Evolutionary conservation across 345 rosid genomes (phyloP).

Genomic region (Ceriops zippeliana): DNA sequence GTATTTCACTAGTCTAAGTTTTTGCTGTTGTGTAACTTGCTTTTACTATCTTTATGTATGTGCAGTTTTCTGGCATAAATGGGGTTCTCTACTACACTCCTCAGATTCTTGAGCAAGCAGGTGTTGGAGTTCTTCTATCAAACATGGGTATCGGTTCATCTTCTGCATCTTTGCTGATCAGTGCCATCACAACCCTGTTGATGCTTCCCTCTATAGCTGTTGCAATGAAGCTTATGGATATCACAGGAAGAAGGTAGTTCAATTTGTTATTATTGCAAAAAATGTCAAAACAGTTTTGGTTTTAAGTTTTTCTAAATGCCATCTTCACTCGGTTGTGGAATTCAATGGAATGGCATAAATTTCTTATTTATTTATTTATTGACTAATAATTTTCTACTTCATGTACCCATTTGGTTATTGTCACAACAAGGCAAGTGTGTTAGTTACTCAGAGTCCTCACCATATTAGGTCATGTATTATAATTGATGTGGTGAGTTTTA

Average conservation of each 20-base stretch:
- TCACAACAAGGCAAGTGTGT: too few species aligned
- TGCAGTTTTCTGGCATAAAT: conserved; percentile 93
- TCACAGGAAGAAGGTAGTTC: conserved; percentile 84
- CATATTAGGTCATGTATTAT: neutral
- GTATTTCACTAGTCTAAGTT: too few species aligned
- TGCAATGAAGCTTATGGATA: conserved; percentile 96
- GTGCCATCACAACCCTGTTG: conserved; percentile 79
- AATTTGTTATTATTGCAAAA: neutral
- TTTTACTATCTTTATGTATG: conserved; percentile 6
- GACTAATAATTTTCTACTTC: too few species aligned
- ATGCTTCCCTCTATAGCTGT: conserved; percentile 94
- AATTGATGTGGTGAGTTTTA: neutral
- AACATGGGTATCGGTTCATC: conserved; percentile 67
- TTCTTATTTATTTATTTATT: too few species aligned
- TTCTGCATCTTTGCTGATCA: conserved; percentile 76
- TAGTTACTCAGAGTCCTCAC: too few species aligned
- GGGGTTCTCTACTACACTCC: conserved; percentile 98
- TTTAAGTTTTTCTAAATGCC: too few species aligned
- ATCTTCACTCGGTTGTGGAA: too few species aligned
- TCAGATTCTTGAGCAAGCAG: conserved; percentile 95
- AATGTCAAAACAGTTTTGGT: too few species aligned
- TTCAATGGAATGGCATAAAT: too few species aligned
- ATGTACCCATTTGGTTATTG: too few species aligned
- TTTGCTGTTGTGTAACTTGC: neutral
- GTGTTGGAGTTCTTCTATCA: conserved; percentile 81